phyloP scores from a whole-genome alignment of 345 rosid genomes.

The Tarenaya hassleriana region DNA sequence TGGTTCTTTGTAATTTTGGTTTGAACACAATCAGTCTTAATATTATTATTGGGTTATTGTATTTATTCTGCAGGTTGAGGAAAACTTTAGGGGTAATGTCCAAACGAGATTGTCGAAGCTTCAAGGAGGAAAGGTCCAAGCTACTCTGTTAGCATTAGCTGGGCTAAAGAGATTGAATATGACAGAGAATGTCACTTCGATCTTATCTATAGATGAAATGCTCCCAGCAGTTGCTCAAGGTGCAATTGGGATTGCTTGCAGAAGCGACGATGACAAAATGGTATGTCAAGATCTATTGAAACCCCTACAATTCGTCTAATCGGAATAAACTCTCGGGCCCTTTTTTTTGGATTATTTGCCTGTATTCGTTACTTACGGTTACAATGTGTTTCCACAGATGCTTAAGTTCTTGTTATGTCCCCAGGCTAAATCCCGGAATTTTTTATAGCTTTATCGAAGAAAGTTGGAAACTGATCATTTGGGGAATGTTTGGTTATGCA shows the following conservation, averaged over 20 bases:
- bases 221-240: conserved; percentile 99
- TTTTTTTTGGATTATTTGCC: too few relatives aligned
- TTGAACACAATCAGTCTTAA: too few relatives aligned
- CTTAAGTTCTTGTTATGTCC: too few relatives aligned
- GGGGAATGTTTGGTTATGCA: too few relatives aligned
- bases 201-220: conserved; percentile 81
- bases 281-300: conserved; percentile 31
- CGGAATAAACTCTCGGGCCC: too few relatives aligned
- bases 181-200: conserved; percentile 77
- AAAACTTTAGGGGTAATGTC: conserved; percentile 91
- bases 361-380: too few relatives aligned
- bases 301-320: neutral
- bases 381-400: too few relatives aligned
- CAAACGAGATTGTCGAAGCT: conserved; percentile 91
- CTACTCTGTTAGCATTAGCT: conserved; percentile 90
- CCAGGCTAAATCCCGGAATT: too few relatives aligned
- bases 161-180: conserved; percentile 87
- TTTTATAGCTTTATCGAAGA: too few relatives aligned
- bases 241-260: conserved; percentile 95
- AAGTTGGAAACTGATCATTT: too few relatives aligned
- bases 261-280: conserved; percentile 77
- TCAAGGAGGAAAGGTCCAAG: conserved; percentile 72
- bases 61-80: conserved; percentile 60
- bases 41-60: too few relatives aligned
- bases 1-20: too few relatives aligned